Conservation (phyloP, 495 filamentous ascomycete species). For the Chaetomidium leptoderma region DNA sequence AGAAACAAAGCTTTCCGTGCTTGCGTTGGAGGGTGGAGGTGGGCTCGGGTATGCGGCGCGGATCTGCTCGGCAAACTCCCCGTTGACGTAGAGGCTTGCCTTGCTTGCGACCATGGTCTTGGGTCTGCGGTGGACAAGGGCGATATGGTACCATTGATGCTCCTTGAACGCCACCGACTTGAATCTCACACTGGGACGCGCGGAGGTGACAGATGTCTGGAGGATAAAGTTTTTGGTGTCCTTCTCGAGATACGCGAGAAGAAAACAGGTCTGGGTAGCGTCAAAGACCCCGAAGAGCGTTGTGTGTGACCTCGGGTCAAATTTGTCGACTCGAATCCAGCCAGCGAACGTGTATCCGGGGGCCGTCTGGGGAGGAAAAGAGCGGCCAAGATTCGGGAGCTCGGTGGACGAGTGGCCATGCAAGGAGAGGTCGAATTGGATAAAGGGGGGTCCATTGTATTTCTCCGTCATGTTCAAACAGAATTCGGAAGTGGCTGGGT, state of each 20-base stretch:
- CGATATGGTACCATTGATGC: constrained; percentile 85
- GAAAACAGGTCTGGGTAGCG: constrained; percentile 84
- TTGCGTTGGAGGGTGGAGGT: constrained; percentile 57
- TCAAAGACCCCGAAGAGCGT: constrained; percentile 97
- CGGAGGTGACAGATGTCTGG: constrained; percentile 86
- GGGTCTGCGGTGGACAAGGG: constrained; percentile 72
- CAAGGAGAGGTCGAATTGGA: constrained; percentile 89
- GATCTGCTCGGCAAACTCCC: constrained; percentile 88
- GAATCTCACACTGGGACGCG: constrained; percentile 87
- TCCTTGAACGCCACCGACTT: constrained; percentile 72
- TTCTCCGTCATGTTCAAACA: constrained; percentile 66
- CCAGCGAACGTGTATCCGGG: constrained; percentile 81
- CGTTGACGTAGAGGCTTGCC: constrained; percentile 85
- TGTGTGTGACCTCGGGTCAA: constrained; percentile 80
- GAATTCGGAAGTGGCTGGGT: constrained; percentile 61
- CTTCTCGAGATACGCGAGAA: constrained; percentile 88
- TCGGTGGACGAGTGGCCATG: constrained; percentile 88
- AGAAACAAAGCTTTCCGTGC: constrained; percentile 57
- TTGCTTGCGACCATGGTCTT: constrained; percentile 72
- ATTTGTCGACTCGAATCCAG: constrained; percentile 84
- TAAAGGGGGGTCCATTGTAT: constrained; percentile 71
- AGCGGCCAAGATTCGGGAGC: constrained; percentile 70
- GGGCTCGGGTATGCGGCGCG: constrained; percentile 78
- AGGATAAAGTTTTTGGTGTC: constrained; percentile 95
- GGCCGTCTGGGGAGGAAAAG: constrained; percentile 70